Base-by-base conservation (phyloP, 495 filamentous ascomycete species). In the Entonaema liquescens region DNA sequence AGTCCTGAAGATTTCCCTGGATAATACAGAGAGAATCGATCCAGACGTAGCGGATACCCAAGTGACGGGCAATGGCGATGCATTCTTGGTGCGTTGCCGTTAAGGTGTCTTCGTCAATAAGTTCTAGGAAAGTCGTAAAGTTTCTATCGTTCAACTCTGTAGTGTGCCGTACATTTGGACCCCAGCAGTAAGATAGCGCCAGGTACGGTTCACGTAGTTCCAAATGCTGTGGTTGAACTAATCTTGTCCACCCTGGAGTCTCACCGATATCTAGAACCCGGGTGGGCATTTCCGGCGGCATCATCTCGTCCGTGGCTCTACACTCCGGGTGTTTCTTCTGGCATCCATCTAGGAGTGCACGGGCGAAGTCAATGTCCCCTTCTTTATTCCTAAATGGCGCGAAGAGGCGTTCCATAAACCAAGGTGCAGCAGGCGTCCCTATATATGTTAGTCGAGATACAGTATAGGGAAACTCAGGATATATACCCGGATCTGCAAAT, bases 11-110 rank as follows among this genome's bases (percentile, higher is more conserved):
- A 15, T 68, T 69, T 7, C 61, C 65, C 29, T 77, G 75, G 13
- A 77, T 70, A 23, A 77, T 77, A 23, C 75, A 77, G 5, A 77
- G 53, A 3, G 65, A 65, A 60, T 77, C 75, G 50, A 77, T 74
- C 75, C 74, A 77, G 26, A 76, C 40, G 50, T 76, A 77, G 12
- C 50, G 44, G n/a, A 76, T 73, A 12, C 74, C 75, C 2, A 77
- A 36, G 2, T 72, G 50, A 8, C 73, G 73, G 7, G 71, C 57
- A 5, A 76, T 54, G 17, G 38, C 17, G n/a, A 76, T 69, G 38
- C 71, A 73, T 11, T 76, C 75, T 7, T 40, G 36, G 28, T 74
- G 70, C 13, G 75, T 70, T n/a, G 55, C n/a, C 1, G 65, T 44
- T 9, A 78, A 35, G 3, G 60, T 54, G 0, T 49, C 44, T 47